These are phyloP conservation scores for Fusarium illudens DNA, from an alignment of 2,329 filamentous ascomycete genomes.

Conservation along the genomic window DNA sequence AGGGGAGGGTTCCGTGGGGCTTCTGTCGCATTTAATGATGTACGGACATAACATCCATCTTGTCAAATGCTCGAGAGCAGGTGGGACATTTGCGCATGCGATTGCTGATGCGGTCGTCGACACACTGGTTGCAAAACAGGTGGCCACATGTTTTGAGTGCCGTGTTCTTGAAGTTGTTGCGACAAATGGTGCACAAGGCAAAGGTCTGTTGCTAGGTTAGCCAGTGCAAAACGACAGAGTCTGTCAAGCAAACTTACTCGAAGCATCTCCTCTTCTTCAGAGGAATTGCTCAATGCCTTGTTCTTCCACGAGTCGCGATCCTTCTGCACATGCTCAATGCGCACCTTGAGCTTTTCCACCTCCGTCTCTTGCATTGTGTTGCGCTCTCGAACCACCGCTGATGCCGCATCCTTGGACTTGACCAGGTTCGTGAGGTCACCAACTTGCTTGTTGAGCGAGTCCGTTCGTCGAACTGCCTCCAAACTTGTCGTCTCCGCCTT, in stretches of 20 bases:
- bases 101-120: constrained; percentile 87
- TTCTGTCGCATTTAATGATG: constrained; percentile 53
- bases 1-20: constrained; percentile 1
- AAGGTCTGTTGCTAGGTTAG: constrained; percentile 47
- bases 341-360: constrained; percentile 79
- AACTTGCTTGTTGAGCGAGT: constrained; percentile 79
- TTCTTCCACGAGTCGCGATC: constrained; percentile 86
- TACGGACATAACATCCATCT: constrained; percentile 84
- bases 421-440: constrained; percentile 78
- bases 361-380: constrained; percentile 75
- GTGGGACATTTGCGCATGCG: constrained; percentile 95
- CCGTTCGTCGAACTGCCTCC: constrained; percentile 74
- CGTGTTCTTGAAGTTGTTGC: constrained; percentile 92
- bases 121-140: constrained; percentile 89
- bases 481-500: constrained; percentile 75
- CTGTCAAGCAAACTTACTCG: constrained; percentile 68
- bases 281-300: constrained; percentile 82
- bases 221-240: background rate
- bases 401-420: constrained; percentile 75
- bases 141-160: constrained; percentile 94
- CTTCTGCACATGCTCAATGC: constrained; percentile 80
- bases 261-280: constrained; percentile 84
- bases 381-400: constrained; percentile 61
- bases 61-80: constrained; percentile 91
- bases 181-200: constrained; percentile 86